A percentile compares a stretch with the other conserved stretches of the same genome.
Conservation (phyloP, 495 filamentous ascomycete species). For the Chaetomium cochliodes region DNA sequence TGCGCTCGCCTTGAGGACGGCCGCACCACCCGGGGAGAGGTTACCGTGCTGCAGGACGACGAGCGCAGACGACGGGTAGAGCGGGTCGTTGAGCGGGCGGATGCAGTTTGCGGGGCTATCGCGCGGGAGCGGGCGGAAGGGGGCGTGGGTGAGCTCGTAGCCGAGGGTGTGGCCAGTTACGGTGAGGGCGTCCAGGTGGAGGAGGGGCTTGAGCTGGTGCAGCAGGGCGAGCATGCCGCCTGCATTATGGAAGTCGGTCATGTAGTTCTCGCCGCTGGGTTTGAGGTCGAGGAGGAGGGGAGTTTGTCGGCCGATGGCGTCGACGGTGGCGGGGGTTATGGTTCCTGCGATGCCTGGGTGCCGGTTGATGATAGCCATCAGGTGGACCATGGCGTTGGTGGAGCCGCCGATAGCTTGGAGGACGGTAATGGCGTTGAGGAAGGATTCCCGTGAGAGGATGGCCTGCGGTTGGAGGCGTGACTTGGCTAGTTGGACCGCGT, state of each 20-base stretch:
- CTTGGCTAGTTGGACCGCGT: conserved; percentile 46
- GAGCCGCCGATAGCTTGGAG: conserved; percentile 69
- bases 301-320: conserved; percentile 58
- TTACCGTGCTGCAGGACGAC: conserved; percentile 55
- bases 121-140: conserved; percentile 43
- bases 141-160: conserved; percentile 49
- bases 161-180: conserved; percentile 60
- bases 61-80: conserved; percentile 56
- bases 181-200: conserved; percentile 57
- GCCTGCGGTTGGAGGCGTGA: conserved; percentile 48
- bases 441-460: conserved; percentile 59
- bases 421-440: conserved; percentile 66
- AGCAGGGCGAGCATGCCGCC: conserved; percentile 63
- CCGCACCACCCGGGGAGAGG: conserved; percentile 52
- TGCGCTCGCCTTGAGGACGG: conserved; percentile 62
- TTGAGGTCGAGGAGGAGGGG: conserved; percentile 66
- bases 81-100: conserved; percentile 50
- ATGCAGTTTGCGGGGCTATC: conserved; percentile 36
- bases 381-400: conserved; percentile 66
- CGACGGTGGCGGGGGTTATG: conserved; percentile 59
- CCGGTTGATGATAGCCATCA: conserved; percentile 62
- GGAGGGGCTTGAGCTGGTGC: conserved; percentile 54
- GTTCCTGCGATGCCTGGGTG: conserved; percentile 55
- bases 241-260: conserved; percentile 69
- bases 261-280: conserved; percentile 67